Base-by-base conservation (phyloP, 164 flowering plant species). In the Tetrastigma voinierianum region DNA sequence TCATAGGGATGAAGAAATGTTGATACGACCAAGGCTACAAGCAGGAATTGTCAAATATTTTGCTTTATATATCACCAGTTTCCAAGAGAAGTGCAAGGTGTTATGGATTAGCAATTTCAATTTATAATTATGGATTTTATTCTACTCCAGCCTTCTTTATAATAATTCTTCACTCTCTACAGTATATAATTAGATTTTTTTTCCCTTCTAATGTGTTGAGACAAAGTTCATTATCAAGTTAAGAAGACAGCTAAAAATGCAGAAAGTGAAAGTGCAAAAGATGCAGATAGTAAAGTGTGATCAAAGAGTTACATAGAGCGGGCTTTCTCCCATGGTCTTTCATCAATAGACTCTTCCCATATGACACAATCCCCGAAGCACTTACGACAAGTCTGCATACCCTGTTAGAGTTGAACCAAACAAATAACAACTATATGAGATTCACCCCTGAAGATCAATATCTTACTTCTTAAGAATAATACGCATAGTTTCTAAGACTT, bases 261-360 rank as follows among this genome's bases (percentile, higher is more conserved):
- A 32, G 23, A 46, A 14, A 51, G 1, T 40, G n/a, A 70, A 61
- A 32, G 20, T 25, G 46, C n/a, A 32, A 25, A 32, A 32, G 40
- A 32, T 32, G 40, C 40, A 32, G 23, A 46, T 15, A 51, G 1
- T 40, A 70, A 61, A 32, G 20, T 25, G 46, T 57, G 57, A 21
- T 32, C 10, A 54, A 64, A 13, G 59, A 66, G 15, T 80, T 84
- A 91, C 98, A 71, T 80, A 18, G 97, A 90, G 46, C 84, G 90
- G 48, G 89, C 98, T 71, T 80, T 88, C 76, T 91, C 98, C 97
- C 98, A 94, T 67, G 97, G 97, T 52, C 51, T 81, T 70, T 94
- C 98, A 83, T 94, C 98, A 65, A 88, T 83, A 57, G 90, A 85
- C 76, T 94, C 98, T 76, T 94, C 91, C 98, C 98, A 94, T 73